Evolutionary conservation across 495 filamentous ascomycete genomes (phyloP), one percentile per base, ranked within the genome.

Genomic region (Clohesyomyces aquaticus): DNA sequence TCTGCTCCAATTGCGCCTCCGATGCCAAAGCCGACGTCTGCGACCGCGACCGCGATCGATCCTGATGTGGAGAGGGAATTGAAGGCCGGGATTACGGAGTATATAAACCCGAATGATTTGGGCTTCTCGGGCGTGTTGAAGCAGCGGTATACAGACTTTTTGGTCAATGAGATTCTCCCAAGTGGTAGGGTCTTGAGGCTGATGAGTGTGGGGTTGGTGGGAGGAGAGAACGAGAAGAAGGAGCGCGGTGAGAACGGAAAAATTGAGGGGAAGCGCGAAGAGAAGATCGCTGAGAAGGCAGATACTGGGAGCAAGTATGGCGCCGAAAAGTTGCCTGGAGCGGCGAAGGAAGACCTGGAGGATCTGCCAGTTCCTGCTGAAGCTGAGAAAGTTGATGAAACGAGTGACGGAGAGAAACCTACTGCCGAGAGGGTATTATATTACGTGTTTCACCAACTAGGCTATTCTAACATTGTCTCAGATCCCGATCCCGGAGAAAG

Each of bases 91-190:
- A 75, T 77, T 41, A 69, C 66, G 8, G 68, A 63, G 32, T 75
- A 69, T 55, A 70, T 75, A n/a, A 57, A 61, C 27, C 66, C 69
- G 48, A 59, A 72, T 16, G 52, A 63, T 47, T 43, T 66, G 6
- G 68, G 75, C 6, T 75, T 76, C 50, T 28, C 45, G 2, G 75
- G 75, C 23, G 63, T 69, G 1, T 50, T 76, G 38, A 77, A 77
- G 67, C 69, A 71, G 51, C 65, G 71, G 67, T 98, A 91, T 76
- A 96, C 93, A 14, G 94, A 98, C 73, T 98, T 98, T 74, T 77
- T 93, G 50, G 94, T 98, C 59, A 91, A 96, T 73, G 94, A 98
- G 77, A 94, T 98, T 66, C 74, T 82, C 14, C 87, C 86, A 11
- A 82, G 87, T 71, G 93, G 92, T 12, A 77, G 85, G 50, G 93